Evolutionary conservation across 2,329 filamentous ascomycete genomes (phyloP), one percentile per base, ranked within the genome.

Genomic region (Stemphylium lycopersici): DNA sequence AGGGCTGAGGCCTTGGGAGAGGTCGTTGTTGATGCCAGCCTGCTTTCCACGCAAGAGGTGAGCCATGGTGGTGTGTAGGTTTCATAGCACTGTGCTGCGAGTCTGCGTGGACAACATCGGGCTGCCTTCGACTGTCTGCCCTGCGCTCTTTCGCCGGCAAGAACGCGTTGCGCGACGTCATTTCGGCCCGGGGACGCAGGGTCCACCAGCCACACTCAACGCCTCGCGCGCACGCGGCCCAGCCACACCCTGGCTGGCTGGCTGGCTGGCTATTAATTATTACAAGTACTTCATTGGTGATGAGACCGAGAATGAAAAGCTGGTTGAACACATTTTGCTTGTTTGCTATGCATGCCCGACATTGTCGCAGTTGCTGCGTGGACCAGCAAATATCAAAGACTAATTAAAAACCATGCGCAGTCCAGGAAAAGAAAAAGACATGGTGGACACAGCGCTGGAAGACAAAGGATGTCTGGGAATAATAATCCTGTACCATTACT

Each of bases 1-100:
- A 33, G 91, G 84, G 15, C 86, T 82, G 59, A 98, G 86, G 63
- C 88, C 90, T 15, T 87, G 87, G 47, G 93, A 96, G 63, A 99
- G 84, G 78, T 98, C 95, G 77, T 89, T 90, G 73, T 92, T 89
- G 67, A 99, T 89, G 69, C 95, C 95, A 52, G 91, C 86, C 82
- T 98, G 95, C 82, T 96, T 97, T 67, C 90, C 90, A 73, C 95
- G 84, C 59, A 99, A 80, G 73, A 98, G 93, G 67, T 90, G 86
- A 50, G 93, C 87, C 93, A 97, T 97, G 52, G 52, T 67, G 69
- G 48, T 36, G 57, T 46, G 58, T 45, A 55, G 59, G 57, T 64
- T 39, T 71, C 71, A 72, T 72, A 58, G 64, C 67, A 69, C 56
- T 59, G 61, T 45, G 44, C 45, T 32, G 44, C 40, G 20, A 55